Conservation (phyloP, 805 yeast genomes). For the Candida andamanensis region DNA sequence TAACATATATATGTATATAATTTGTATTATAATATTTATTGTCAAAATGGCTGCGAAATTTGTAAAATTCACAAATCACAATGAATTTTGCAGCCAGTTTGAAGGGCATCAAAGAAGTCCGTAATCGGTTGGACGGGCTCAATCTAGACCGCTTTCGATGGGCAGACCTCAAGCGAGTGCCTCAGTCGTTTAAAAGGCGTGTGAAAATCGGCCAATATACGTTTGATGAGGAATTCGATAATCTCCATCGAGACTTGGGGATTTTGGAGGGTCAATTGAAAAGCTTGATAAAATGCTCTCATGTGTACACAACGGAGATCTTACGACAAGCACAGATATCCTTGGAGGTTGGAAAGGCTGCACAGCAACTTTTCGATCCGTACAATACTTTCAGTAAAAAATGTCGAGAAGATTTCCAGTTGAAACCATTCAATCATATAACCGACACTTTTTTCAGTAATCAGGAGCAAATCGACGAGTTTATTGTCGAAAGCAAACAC, state of each 20-base stretch:
- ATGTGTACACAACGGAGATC: constrained; percentile 1
- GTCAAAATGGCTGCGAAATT: constrained; percentile 9
- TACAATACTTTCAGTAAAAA: constrained; percentile 11
- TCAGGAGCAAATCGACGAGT: constrained; percentile 1
- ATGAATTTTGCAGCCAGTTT: constrained; percentile 5
- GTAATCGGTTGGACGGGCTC: constrained; percentile 2
- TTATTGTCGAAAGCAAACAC: constrained; percentile 3
- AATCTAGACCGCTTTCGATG: constrained; percentile 10
- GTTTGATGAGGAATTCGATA: constrained; percentile 36
- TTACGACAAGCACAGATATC: constrained; percentile 1
- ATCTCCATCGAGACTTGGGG: constrained; percentile 13
- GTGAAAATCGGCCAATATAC: constrained; percentile 22
- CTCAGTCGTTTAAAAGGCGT: constrained; percentile 28
- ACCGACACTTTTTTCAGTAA: constrained; percentile 1
- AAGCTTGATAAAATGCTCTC: constrained; percentile 13
- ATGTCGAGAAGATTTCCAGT: constrained; percentile 7
- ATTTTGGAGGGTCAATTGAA: constrained; percentile 14
- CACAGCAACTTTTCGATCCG: constrained; percentile 16
- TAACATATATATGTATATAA: too few relatives aligned
- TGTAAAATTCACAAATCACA: background rate
- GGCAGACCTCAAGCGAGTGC: constrained; percentile 23
- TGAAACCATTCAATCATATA: constrained; percentile 6
- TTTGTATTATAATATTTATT: too few relatives aligned
- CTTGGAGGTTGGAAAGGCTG: background rate
- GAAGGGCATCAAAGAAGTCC: constrained; percentile 2